phyloP scores from a whole-genome alignment of 1,139 yeast genomes.

The Spathaspora sp. region DNA sequence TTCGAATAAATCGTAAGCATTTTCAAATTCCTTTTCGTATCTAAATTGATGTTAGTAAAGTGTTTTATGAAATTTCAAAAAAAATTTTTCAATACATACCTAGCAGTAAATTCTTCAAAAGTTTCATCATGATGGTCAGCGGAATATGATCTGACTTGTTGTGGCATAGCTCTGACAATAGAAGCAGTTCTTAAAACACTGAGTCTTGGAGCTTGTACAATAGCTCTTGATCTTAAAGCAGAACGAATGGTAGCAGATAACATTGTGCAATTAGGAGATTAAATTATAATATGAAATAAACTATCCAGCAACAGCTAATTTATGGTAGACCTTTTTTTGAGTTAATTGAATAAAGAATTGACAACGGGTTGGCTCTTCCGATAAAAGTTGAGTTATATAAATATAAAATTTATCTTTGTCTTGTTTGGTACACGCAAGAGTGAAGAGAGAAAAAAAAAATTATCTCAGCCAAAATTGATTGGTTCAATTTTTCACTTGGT shows the following conservation, averaged over 20 bases:
- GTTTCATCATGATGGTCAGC: conserved; percentile 78
- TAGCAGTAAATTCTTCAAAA: conserved; percentile 89
- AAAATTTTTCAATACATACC: conserved; percentile 36
- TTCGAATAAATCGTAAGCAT: conserved; percentile 96
- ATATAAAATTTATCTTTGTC: not conserved
- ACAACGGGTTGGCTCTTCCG: not conserved
- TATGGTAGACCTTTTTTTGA: not conserved
- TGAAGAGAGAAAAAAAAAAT: conserved; percentile 3
- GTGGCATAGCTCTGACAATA: conserved; percentile 15
- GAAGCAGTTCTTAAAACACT: conserved; percentile 19
- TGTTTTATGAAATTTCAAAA: not conserved
- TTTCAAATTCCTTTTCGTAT: conserved; percentile 96
- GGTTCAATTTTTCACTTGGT: conserved; percentile 2
- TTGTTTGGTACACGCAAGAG: not conserved
- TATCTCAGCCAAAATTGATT: conserved; percentile 4
- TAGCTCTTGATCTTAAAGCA: conserved; percentile 47
- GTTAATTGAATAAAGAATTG: not conserved
- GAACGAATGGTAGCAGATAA: conserved; percentile 54
- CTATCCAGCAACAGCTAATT: not conserved
- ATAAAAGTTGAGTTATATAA: not conserved
- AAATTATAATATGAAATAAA: not conserved
- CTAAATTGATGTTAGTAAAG: conserved; percentile 38
- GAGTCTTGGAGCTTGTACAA: conserved; percentile 27
- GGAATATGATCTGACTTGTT: conserved; percentile 62
- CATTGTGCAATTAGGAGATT: conserved; percentile 24